Percentiles rank a stretch among this genome's conserved stretches.
Conservation (phyloP, 805 yeast species). For the Monosporozyma siamensis region DNA sequence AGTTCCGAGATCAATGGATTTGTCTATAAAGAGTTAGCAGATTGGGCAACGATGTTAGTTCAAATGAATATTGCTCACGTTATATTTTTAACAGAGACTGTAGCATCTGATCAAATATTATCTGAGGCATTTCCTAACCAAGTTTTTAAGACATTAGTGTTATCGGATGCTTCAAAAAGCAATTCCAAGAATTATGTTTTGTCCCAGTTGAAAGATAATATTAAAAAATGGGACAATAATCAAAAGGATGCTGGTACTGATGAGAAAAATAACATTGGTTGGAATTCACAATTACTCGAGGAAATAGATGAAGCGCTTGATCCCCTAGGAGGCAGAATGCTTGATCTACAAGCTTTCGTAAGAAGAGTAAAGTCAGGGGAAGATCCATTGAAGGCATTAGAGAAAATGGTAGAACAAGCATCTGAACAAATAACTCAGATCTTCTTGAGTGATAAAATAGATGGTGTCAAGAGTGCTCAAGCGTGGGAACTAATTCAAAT, state of each 20-base stretch:
- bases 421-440: slow-evolving; percentile 83
- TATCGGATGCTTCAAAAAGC: slow-evolving; percentile 71
- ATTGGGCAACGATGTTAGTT: slow-evolving; percentile 78
- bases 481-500: slow-evolving; percentile 76
- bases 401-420: slow-evolving; percentile 74
- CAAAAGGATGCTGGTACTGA: slow-evolving; percentile 25
- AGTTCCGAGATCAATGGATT: slow-evolving; percentile 54
- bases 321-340: slow-evolving; percentile 91
- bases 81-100: slow-evolving; percentile 75
- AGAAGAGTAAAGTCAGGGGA: slow-evolving; percentile 88
- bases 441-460: slow-evolving; percentile 43
- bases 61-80: slow-evolving; percentile 83
- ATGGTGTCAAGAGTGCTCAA: slow-evolving; percentile 64
- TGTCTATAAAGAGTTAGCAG: slow-evolving; percentile 65
- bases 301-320: slow-evolving; percentile 49
- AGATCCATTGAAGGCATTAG: slow-evolving; percentile 60
- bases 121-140: slow-evolving; percentile 74
- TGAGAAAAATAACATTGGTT: slow-evolving; percentile 10
- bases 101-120: slow-evolving; percentile 61
- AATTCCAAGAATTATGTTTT: slow-evolving; percentile 65
- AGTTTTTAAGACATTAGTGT: slow-evolving; percentile 62
- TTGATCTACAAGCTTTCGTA: slow-evolving; percentile 82
- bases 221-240: slow-evolving; percentile 23
- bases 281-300: slow-evolving; percentile 1
- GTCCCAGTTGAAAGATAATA: slow-evolving; percentile 37